phyloP scores from a whole-genome alignment of 306 rosid genomes.

The Gillenia trifoliata region DNA sequence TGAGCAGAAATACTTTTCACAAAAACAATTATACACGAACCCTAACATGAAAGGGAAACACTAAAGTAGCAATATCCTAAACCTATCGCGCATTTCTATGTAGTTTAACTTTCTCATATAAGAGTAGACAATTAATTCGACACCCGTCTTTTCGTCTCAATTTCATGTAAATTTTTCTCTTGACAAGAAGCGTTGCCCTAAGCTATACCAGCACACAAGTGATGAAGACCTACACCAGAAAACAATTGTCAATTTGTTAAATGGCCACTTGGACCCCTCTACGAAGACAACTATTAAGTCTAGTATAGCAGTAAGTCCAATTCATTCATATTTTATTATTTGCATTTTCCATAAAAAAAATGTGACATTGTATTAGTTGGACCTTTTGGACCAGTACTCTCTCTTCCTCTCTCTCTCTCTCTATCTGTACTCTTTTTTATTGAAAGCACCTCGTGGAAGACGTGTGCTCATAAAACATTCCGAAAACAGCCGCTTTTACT shows the following conservation, averaged over 20 bases:
- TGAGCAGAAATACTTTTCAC: no score
- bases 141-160: no score
- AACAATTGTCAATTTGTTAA: neutral
- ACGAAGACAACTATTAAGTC: neutral
- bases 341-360: neutral
- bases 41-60: no score
- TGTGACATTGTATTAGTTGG: neutral
- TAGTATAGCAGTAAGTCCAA: neutral
- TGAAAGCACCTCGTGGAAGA: constrained; percentile 23
- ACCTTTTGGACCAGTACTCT: constrained; percentile 4
- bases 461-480: constrained; percentile 13
- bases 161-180: no score
- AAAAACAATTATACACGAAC: no score
- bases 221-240: neutral
- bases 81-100: accelerated
- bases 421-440: neutral
- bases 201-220: neutral
- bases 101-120: no score
- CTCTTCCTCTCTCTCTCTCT: neutral
- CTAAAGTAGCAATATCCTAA: no score
- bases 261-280: neutral
- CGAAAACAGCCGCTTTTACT: no score
- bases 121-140: no score
- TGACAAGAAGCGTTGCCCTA: no score
- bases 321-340: neutral